phyloP scores from a whole-genome alignment of 2,329 filamentous ascomycete species.

The Ceratocystis harringtonii region DNA sequence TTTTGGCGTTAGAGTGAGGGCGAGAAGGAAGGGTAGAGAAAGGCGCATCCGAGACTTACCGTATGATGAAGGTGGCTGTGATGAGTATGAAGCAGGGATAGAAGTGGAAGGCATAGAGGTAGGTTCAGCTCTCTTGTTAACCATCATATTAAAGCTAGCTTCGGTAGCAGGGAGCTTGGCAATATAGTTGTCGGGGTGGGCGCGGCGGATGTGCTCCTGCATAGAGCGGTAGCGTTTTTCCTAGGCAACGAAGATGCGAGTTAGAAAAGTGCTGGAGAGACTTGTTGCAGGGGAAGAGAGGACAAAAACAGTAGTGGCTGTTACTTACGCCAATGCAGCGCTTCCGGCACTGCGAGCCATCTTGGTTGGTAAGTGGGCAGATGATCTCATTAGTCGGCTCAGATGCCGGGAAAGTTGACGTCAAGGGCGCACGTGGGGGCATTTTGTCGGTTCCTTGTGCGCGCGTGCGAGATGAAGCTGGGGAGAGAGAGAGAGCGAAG shows the following conservation, averaged over 20 bases:
- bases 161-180: slow-evolving; percentile 94
- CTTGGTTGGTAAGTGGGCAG: slow-evolving; percentile 87
- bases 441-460: slow-evolving; percentile 35
- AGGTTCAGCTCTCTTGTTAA: slow-evolving; percentile 47
- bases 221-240: slow-evolving; percentile 95
- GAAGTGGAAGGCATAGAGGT: slow-evolving; percentile 26
- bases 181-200: slow-evolving; percentile 94
- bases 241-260: slow-evolving; percentile 31
- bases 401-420: slow-evolving; percentile 79
- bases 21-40: slow-evolving; percentile 17
- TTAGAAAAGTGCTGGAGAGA: background rate
- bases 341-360: slow-evolving; percentile 94
- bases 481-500: background rate
- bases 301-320: background rate
- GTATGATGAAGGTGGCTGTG: slow-evolving; percentile 3
- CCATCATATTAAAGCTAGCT: slow-evolving; percentile 94
- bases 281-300: background rate
- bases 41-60: slow-evolving; percentile 17
- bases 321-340: slow-evolving; percentile 89
- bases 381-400: slow-evolving; percentile 93
- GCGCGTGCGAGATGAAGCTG: background rate
- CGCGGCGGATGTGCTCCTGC: slow-evolving; percentile 97
- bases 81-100: slow-evolving; percentile 17
- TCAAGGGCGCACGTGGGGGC: slow-evolving; percentile 77
- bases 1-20: slow-evolving; percentile 8